These are phyloP conservation scores for Selenicereus undatus DNA, from an alignment of 148 eudicot species.

Conservation along the genomic window DNA sequence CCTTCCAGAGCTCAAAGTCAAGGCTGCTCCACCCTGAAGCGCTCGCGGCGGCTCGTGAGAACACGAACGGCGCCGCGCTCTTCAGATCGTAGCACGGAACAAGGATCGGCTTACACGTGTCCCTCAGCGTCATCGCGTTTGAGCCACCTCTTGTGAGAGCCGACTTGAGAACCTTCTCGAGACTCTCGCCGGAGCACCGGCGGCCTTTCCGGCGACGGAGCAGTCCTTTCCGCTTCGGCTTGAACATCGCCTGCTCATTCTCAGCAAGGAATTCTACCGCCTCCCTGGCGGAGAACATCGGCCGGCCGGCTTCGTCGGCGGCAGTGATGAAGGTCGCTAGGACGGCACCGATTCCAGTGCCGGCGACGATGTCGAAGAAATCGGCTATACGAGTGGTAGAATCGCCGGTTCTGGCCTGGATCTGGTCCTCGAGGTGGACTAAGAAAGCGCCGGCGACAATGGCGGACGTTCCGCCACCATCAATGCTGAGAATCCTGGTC, in stretches of 20 bases:
- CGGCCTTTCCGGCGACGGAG: slow-evolving; percentile 28
- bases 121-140: slow-evolving; percentile 56
- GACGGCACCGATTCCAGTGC: slow-evolving; percentile 72
- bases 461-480: slow-evolving; percentile 70
- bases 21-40: slow-evolving; percentile 45
- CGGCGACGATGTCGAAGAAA: slow-evolving; percentile 66
- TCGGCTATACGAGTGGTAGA: slow-evolving; percentile 46
- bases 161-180: slow-evolving; percentile 41
- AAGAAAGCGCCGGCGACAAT: slow-evolving; percentile 53
- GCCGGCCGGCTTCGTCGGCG: slow-evolving; percentile 53
- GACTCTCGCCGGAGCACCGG: slow-evolving; percentile 50
- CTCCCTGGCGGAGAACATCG: slow-evolving; percentile 50
- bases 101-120: slow-evolving; percentile 73
- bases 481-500: slow-evolving; percentile 58
- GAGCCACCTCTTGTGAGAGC: slow-evolving; percentile 27
- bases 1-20: slow-evolving; percentile 72
- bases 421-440: slow-evolving; percentile 60
- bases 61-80: slow-evolving; percentile 69
- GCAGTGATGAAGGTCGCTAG: slow-evolving; percentile 59
- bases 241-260: slow-evolving; percentile 38
- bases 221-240: slow-evolving; percentile 28
- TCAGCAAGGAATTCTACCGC: slow-evolving; percentile 41
- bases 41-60: slow-evolving; percentile 74
- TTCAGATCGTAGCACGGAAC: slow-evolving; percentile 60
- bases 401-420: slow-evolving; percentile 56